A percentile compares a stretch with the other conserved stretches of the same genome.
Conservation (phyloP, 345 rosid genomes). For the Syzygium grande region DNA sequence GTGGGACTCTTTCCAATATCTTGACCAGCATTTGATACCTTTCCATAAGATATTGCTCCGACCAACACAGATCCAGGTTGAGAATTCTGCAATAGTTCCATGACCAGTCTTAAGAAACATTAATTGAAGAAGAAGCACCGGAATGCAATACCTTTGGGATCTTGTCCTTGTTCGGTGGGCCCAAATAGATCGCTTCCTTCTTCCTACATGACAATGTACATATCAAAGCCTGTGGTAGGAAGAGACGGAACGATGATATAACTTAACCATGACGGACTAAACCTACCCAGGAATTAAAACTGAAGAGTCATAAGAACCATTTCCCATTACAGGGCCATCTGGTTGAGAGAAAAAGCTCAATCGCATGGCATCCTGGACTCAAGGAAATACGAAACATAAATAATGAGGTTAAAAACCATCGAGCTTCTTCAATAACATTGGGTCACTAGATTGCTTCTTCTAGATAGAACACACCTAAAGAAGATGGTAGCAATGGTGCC, state of each 20-base stretch:
- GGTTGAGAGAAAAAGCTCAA: conserved; percentile 86
- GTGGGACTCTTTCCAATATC: conserved; percentile 39
- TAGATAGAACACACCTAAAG: background rate
- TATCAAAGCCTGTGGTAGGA: conserved; percentile 1
- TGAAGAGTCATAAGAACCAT: conserved; percentile 78
- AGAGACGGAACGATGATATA: background rate
- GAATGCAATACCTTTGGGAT: conserved; percentile 50
- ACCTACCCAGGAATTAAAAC: conserved; percentile 79
- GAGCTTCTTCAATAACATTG: background rate
- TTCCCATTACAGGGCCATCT: conserved; percentile 89
- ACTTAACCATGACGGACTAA: conserved; percentile 3
- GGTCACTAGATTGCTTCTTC: background rate
- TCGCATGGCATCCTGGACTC: conserved; percentile 50
- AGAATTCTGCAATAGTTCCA: conserved; percentile 47
- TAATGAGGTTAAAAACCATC: background rate
- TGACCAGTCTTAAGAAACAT: background rate
- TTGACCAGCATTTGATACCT: conserved; percentile 41
- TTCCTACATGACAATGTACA: conserved; percentile 34
- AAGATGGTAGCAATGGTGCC: background rate
- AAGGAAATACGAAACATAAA: background rate
- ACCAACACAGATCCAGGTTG: conserved; percentile 74
- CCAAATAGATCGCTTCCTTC: conserved; percentile 83
- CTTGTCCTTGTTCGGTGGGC: conserved; percentile 78
- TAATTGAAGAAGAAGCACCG: background rate
- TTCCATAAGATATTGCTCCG: conserved; percentile 79